These are phyloP conservation scores for Geotrichum histeridarum DNA, from an alignment of 1,139 yeast genomes.

Conservation along the genomic window DNA sequence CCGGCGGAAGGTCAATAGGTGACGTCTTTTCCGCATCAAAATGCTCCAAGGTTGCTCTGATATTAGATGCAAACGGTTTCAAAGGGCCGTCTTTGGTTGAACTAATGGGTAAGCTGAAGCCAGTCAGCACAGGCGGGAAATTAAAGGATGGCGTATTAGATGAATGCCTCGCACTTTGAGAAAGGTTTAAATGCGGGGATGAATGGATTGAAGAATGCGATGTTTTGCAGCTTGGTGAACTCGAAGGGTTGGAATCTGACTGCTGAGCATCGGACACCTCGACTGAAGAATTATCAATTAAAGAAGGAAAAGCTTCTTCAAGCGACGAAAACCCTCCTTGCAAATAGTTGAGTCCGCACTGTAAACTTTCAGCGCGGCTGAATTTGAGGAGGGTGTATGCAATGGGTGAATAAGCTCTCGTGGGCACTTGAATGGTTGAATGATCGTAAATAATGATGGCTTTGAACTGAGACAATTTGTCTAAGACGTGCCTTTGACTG, in stretches of 20 bases:
- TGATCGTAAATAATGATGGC: conserved; percentile 51
- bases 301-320: conserved; percentile 28
- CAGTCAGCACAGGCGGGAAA: conserved; percentile 30
- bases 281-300: conserved; percentile 23
- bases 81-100: conserved; percentile 27
- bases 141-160: conserved; percentile 7
- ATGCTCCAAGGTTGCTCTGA: conserved; percentile 24
- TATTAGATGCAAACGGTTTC: conserved; percentile 28
- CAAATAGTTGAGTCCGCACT: conserved; percentile 29
- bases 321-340: conserved; percentile 39
- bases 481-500: conserved; percentile 35
- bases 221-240: too few species aligned
- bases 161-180: not conserved
- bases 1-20: conserved; percentile 24
- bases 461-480: conserved; percentile 27
- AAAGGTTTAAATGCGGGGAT: not conserved
- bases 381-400: conserved; percentile 48
- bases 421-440: conserved; percentile 37
- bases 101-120: conserved; percentile 28
- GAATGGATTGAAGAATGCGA: too few species aligned
- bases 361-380: conserved; percentile 33
- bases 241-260: not conserved
- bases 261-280: not conserved
- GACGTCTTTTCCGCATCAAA: conserved; percentile 24
- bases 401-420: conserved; percentile 31